Evolutionary conservation across 495 filamentous ascomycete species (phyloP).

Genomic region (Aspergillus steynii): DNA sequence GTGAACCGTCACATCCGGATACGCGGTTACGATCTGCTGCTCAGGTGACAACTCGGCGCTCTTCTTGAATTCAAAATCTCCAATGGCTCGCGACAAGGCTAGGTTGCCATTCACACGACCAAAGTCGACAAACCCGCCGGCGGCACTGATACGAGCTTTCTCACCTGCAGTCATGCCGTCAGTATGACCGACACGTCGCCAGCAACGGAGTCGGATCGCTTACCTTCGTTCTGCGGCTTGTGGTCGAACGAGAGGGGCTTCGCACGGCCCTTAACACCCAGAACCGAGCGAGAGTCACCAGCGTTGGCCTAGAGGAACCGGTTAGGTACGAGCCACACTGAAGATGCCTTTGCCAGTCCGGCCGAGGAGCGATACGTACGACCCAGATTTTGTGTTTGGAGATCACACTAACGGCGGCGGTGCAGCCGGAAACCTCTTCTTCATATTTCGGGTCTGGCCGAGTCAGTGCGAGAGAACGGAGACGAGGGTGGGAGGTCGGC

Average conservation of each 20-base stretch:
- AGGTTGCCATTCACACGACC: conserved; percentile 98
- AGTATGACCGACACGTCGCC: conserved; percentile 15
- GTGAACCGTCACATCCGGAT: conserved; percentile 88
- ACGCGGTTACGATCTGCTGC: conserved; percentile 96
- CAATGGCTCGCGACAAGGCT: conserved; percentile 95
- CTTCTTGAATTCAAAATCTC: conserved; percentile 99
- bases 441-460: conserved; percentile 86
- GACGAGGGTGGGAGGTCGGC: conserved; percentile 10
- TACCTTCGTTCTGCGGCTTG: conserved; percentile 98
- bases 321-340: conserved; percentile 14
- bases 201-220: conserved; percentile 11
- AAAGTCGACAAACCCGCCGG: conserved; percentile 97
- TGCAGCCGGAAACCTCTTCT: conserved; percentile 97
- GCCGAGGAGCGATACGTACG: conserved; percentile 54
- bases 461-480: conserved; percentile 18
- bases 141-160: conserved; percentile 92
- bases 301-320: conserved; percentile 73
- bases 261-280: conserved; percentile 93
- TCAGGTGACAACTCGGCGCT: conserved; percentile 93
- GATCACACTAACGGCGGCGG: conserved; percentile 86
- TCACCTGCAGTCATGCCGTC: conserved; percentile 61
- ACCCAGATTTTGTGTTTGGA: conserved; percentile 91
- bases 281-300: conserved; percentile 89
- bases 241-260: conserved; percentile 98
- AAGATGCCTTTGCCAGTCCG: background rate